Evolutionary conservation across 371 early-diverging fungal species (phyloP), one percentile per base, ranked within the genome.

Genomic region (Actinomucor elegans): DNA sequence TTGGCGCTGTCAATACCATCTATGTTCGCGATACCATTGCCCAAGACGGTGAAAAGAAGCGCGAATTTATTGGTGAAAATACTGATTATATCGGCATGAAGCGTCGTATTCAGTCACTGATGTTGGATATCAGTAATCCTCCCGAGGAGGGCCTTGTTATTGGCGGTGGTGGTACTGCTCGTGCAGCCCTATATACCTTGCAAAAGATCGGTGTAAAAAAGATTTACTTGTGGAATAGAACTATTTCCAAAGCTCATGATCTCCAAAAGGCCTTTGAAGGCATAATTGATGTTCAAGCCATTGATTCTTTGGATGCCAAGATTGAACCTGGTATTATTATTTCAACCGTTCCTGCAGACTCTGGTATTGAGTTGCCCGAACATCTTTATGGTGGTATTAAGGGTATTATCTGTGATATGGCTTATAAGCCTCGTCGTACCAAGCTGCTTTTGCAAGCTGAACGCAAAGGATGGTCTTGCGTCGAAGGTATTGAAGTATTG

Each of bases 161-260:
- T 50, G 98, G 98, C n/a, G 96, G 94, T 7, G 98, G 98, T 38
- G 98, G 98, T 11, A 98, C 98, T 4, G 83, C 95, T 3, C 81
- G 97, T 27, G 98, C 98, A 0, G 97, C 93, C 6, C 70, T 93
- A 21, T 94, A 89, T 61, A 94, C 97, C 0, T 72, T 96, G 32
- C 70, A 91, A 59, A 71, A 83, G 45, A 74, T 96, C 48, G 90
- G 90, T 5, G 73, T 90, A 12, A 53, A 63, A 29, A 77, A 80
- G 28, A 83, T 94, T 28, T 75, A 81, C 28, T 53, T 98, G 23
- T 98, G 88, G 83, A 98, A 98, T 81, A 84, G 98, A 38, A 96
- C 96, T 0, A 48, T 50, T 5, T 69, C 70, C 45, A 92, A 91
- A 37, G 95, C 94, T 0, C 71, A 80, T 31, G 80, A 72, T 12